Evolutionary conservation across 2,329 filamentous ascomycete species (phyloP).

Genomic region (Pseudopyricularia javanii): DNA sequence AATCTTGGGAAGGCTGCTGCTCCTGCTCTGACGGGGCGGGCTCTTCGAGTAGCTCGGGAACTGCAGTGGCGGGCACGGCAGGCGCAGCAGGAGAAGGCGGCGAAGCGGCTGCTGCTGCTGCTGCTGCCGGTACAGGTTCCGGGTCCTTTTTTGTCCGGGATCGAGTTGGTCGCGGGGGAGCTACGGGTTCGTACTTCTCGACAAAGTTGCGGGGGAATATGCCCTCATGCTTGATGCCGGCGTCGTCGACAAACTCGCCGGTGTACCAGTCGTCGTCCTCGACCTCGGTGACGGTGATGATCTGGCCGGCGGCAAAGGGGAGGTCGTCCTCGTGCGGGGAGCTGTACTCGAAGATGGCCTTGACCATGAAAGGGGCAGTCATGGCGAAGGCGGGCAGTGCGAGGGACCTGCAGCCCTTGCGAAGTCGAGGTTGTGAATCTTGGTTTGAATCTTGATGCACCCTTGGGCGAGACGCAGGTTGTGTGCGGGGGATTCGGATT

Average conservation of each 20-base stretch:
- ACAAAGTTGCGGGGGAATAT: conserved; percentile 97
- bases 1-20: background rate
- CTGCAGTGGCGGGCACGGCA: conserved; percentile 19
- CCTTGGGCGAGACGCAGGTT: background rate
- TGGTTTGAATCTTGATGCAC: background rate
- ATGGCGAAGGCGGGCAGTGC: conserved; percentile 32
- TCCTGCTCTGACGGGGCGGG: conserved; percentile 9
- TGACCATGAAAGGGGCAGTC: conserved; percentile 80
- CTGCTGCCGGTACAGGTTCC: too few species aligned
- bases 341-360: conserved; percentile 87
- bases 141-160: conserved; percentile 56
- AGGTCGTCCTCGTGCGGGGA: conserved; percentile 94
- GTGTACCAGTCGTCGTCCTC: conserved; percentile 92
- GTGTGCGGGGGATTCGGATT: background rate
- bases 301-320: conserved; percentile 69
- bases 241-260: conserved; percentile 71
- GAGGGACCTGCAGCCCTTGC: background rate
- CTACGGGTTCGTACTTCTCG: conserved; percentile 84
- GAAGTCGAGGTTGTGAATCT: background rate
- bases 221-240: conserved; percentile 65
- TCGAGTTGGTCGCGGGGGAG: conserved; percentile 75
- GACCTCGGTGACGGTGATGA: conserved; percentile 86
- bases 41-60: conserved; percentile 18
- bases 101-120: conserved; percentile 16
- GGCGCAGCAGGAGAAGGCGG: conserved; percentile 21